Base-by-base conservation (phyloP, 768 basidiomycete species). In the Amanita muscaria region DNA sequence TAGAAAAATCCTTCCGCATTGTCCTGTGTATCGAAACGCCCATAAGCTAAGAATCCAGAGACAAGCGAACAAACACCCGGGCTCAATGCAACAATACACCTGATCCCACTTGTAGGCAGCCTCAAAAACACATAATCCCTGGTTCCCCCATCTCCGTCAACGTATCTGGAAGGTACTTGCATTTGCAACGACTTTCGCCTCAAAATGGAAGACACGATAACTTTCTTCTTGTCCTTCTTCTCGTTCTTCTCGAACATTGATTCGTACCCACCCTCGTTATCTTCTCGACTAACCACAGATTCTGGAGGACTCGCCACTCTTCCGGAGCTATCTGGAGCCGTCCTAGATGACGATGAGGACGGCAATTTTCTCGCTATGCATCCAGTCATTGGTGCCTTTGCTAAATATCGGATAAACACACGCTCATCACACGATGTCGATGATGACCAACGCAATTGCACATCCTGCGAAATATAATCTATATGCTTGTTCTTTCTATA, bases 101-200 rank as follows among this genome's bases (percentile, higher is more conserved):
- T 73, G 9, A 81, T 79, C 3, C 90, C 83, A 49, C 76, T 65
- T 5, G 80, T 74, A 40, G 92, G 90, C 18, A 99, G 62, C 56
- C 88, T 80, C 47, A 94, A 65, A 59, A 76, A 93, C 1, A 96
- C 96, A 58, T 97, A 98, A 58, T 96, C 94, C 5, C 94, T 71
- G 27, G 96, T 54, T 98, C 96, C 92, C 93, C 98, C 66, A 98
- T 80, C 59, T 96, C 94, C 15, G 91, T 88, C 36, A 98, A 62
- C 1, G 88, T 83, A 51, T 83, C 85, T 0, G 94, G 94, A 1
- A 92, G 72, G 56, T 90, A 90, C 0, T 83, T 83, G 12, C 54
- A 91, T 58, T 42, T 87, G 80, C 55, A 88, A 50, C 3, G 87
- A 89, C 46, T 77, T 79, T 18, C 80, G 69, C 23, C 83, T 73